Base-by-base conservation (phyloP, 1,284 basidiomycete species). In the Ganoderma multipileum region DNA sequence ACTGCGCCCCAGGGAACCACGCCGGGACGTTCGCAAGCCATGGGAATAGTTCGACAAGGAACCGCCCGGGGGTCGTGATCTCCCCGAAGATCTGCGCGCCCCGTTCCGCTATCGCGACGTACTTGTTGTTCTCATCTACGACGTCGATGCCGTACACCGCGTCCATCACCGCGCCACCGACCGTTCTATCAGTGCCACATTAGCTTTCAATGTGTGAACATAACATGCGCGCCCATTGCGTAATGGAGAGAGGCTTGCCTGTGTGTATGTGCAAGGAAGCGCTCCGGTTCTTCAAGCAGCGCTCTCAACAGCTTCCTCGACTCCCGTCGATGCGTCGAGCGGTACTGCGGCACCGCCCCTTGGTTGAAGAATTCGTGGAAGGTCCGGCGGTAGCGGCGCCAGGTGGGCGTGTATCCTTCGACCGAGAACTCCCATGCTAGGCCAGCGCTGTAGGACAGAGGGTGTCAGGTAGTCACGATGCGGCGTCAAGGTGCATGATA, bases 141-240 rank as follows among this genome's bases (percentile, higher is more conserved):
- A 75, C 73, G 23, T 75, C 68, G 55, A 81, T 76, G 28, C 80
- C 81, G 67, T 82, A 76, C 2, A 77, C 68, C 36, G 81, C 72
- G 28, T 67, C 68, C 66, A 79, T 72, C 41, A 77, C 77, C 36
- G 78, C 73, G 7, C 77, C 77, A 8, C 74, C 77, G 47, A 74
- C 71, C 36, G 72, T 69, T 26, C 81, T 57, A 20, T 33, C 33
- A 36, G 8, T 36, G 33, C 54, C 55, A 36, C 9, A n/a, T 57
- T 38, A 7, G 2, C 7, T 54, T 23, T 54, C 26, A 54, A n/a
- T 39, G 16, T 20, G 65, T 7, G 3, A 44, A 8, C 6, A n/a
- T n/a, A n/a, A n/a, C n/a, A n/a, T n/a, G 33, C 33, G 42, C n/a
- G 59, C 23, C 2, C 18, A 23, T 14, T 20, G 8, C 1, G 3